These are phyloP conservation scores for Oxyria digyna DNA, from an alignment of 148 eudicot species.

Conservation along the genomic window DNA sequence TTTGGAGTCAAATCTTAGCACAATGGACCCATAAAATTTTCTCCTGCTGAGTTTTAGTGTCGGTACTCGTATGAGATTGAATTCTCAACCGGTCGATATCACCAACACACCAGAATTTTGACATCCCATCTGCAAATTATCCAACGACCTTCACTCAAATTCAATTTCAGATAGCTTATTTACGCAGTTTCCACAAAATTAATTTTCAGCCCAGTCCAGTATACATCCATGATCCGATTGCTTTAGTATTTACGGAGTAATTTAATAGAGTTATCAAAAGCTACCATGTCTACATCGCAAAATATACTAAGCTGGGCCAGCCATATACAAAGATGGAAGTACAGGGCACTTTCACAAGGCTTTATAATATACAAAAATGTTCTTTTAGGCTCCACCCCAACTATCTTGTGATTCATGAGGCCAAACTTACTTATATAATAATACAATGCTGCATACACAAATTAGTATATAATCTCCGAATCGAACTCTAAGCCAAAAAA, in stretches of 20 bases:
- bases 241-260: neutral
- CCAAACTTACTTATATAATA: neutral
- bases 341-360: too few species aligned
- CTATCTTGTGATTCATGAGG: slow-evolving; percentile 2
- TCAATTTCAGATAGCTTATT: neutral
- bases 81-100: neutral
- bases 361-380: neutral
- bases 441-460: slow-evolving; percentile 6
- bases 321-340: neutral
- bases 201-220: too few species aligned
- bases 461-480: neutral
- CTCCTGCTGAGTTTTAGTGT: too few species aligned
- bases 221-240: too few species aligned
- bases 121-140: neutral
- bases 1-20: too few species aligned
- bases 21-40: too few species aligned
- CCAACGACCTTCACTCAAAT: neutral
- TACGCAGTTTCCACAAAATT: neutral
- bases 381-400: neutral
- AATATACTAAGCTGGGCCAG: neutral
- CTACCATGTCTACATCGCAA: neutral
- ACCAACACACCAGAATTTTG: neutral
- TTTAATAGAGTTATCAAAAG: neutral
- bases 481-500: neutral
- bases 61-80: neutral